Evolutionary conservation across 495 filamentous ascomycete species (phyloP), one percentile per base, ranked within the genome.

Genomic region (Aspergillus sparsus): DNA sequence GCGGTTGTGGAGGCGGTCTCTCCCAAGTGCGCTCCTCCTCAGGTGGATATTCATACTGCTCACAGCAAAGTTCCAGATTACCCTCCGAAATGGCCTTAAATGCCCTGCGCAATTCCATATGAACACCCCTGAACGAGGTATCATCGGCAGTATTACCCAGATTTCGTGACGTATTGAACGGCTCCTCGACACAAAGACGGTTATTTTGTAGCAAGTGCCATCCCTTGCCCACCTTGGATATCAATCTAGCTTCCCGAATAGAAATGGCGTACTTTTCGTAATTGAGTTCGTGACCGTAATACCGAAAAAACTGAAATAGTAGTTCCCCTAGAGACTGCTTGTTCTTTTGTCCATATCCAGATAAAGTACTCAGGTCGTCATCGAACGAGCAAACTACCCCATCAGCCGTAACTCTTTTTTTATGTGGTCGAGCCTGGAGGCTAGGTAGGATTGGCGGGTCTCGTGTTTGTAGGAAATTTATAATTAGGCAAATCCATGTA

Each of bases 401-500:
- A 61, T 89, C 83, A 34, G 82, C 74, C 6, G 80, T 79, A 2
- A 82, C 61, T 36, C 76, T 74, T 65, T 85, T 85, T 65, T 88
- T 74, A 62, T 89, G 84, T 7, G 89, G 83, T 12, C 83, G 81
- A 61, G 92, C 86, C 65, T 97, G 95, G 9, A 98, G 82, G 31
- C 90, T 87, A 7, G 94, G 94, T 18, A 98, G 75, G 45, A 98
- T 83, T 0, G 93, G 93, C 45, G 93, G 92, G 60, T 91, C 81
- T 65, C 94, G 85, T 34, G 90, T 89, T 73, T 98, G 94, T 35
- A 98, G 82, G 71, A 98, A 98, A 61, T 92, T 94, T 66, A 98
- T 88, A 62, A 98, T 96, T 84, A 98, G 85, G 77, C 94, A 98
- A 71, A 97, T 97, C 94, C 94, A 98, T n/a, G 94, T 96, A 68